A percentile compares a stretch with the other conserved stretches of the same genome.
phyloP scores from a whole-genome alignment of 768 basidiomycete genomes.

The Cystobasidium ongulense region DNA sequence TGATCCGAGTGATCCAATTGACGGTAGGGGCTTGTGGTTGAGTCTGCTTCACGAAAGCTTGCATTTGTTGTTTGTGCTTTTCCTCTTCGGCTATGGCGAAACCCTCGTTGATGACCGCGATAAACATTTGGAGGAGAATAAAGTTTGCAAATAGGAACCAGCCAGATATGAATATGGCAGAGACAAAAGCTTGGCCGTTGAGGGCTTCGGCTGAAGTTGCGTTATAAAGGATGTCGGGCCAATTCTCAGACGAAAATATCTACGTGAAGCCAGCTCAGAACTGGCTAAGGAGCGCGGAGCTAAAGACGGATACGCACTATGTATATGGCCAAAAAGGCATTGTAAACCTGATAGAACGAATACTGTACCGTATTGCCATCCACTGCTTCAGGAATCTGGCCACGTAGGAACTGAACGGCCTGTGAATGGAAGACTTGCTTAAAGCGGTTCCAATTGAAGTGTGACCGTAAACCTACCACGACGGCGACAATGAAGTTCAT shows the following conservation, averaged over 20 bases:
- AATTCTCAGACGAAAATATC: slow-evolving; percentile 87
- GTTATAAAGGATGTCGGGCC: slow-evolving; percentile 67
- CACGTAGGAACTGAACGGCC: slow-evolving; percentile 71
- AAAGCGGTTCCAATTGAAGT: neutral
- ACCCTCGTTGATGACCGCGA: slow-evolving; percentile 64
- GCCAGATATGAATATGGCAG: slow-evolving; percentile 61
- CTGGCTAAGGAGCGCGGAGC: neutral
- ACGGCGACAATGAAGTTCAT: slow-evolving; percentile 80
- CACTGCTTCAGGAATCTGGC: slow-evolving; percentile 55
- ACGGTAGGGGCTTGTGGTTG: slow-evolving; percentile 46
- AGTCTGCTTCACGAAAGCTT: slow-evolving; percentile 52
- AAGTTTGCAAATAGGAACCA: slow-evolving; percentile 93
- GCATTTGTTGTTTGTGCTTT: slow-evolving; percentile 72
- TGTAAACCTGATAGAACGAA: slow-evolving; percentile 75
- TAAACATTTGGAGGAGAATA: slow-evolving; percentile 88
- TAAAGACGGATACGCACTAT: slow-evolving; percentile 44
- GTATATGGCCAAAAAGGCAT: slow-evolving; percentile 76
- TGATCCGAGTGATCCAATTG: slow-evolving; percentile 65
- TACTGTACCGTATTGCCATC: slow-evolving; percentile 48
- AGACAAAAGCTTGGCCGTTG: slow-evolving; percentile 62
- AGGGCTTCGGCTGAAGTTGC: slow-evolving; percentile 57
- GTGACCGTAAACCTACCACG: slow-evolving; percentile 47
- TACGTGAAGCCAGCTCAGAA: slow-evolving; percentile 45
- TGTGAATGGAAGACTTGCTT: slow-evolving; percentile 11
- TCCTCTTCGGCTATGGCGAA: slow-evolving; percentile 85